Percentiles rank a stretch among this genome's conserved stretches.
phyloP scores from a whole-genome alignment of 2,329 filamentous ascomycete species.

The Fusarium devonianum region DNA sequence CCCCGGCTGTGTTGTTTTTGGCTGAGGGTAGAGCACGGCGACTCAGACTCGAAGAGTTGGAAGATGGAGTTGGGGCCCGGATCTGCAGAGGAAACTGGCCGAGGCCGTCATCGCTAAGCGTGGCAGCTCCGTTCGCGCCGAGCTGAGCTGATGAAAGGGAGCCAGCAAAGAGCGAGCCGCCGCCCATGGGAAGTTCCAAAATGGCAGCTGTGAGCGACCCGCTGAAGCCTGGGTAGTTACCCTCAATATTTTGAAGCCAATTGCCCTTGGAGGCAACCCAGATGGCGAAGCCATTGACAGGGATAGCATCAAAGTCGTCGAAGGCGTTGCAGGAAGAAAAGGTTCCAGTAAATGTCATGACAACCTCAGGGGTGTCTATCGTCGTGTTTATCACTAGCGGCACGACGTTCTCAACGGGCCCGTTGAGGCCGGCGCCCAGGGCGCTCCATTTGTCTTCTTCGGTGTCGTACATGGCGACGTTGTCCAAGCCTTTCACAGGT shows the following conservation, averaged over 20 bases:
- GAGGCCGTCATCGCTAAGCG: slow-evolving; percentile 63
- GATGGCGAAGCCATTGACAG: slow-evolving; percentile 80
- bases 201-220: slow-evolving; percentile 76
- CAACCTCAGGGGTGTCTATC: slow-evolving; percentile 69
- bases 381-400: slow-evolving; percentile 82
- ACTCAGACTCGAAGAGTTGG: slow-evolving; percentile 47
- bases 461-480: slow-evolving; percentile 79
- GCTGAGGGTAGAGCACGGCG: slow-evolving; percentile 57
- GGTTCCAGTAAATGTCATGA: slow-evolving; percentile 79
- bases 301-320: slow-evolving; percentile 64
- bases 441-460: slow-evolving; percentile 74
- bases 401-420: slow-evolving; percentile 76
- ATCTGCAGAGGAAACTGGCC: slow-evolving; percentile 66
- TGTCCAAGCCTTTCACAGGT: slow-evolving; percentile 69
- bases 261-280: slow-evolving; percentile 88
- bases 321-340: slow-evolving; percentile 79
- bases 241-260: slow-evolving; percentile 84
- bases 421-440: slow-evolving; percentile 86
- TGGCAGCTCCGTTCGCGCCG: slow-evolving; percentile 74
- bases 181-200: slow-evolving; percentile 68
- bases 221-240: slow-evolving; percentile 69
- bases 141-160: slow-evolving; percentile 79
- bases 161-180: slow-evolving; percentile 79
- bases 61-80: slow-evolving; percentile 41
- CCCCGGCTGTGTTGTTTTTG: slow-evolving; percentile 63